These are phyloP conservation scores for Erodium moschatum DNA, from an alignment of 441 rosid genomes.

Conservation along the genomic window DNA sequence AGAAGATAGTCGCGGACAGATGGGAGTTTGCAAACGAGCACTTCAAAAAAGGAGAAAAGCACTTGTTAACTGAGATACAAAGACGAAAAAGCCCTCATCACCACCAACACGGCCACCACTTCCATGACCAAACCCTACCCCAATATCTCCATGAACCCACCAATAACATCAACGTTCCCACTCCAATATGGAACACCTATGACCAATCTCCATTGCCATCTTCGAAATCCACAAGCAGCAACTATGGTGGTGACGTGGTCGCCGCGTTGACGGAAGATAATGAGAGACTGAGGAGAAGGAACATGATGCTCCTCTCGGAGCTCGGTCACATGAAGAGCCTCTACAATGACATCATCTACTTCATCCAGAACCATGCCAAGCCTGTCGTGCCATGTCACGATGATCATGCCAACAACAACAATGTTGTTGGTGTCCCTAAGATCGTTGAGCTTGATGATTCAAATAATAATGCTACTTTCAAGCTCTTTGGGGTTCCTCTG, in stretches of 20 bases:
- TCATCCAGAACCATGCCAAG: slow-evolving; percentile 37
- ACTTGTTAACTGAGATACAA: slow-evolving; percentile 84
- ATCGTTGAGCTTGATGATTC: not conserved
- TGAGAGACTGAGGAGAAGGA: slow-evolving; percentile 28
- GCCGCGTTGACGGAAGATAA: not conserved
- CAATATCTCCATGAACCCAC: too few species aligned
- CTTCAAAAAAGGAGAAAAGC: slow-evolving; percentile 85
- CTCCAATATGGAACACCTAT: slow-evolving; percentile 2
- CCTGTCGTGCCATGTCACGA: slow-evolving; percentile 14
- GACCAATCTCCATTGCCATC: slow-evolving; percentile 24
- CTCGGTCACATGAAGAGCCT: slow-evolving; percentile 37
- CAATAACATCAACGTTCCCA: slow-evolving; percentile 23
- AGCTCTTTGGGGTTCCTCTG: not conserved
- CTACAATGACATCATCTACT: slow-evolving; percentile 38
- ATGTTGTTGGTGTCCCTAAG: not conserved
- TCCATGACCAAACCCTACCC: too few species aligned
- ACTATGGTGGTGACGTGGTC: not conserved
- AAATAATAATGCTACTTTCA: not conserved
- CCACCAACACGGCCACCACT: slow-evolving; percentile 26
- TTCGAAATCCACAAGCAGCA: not conserved
- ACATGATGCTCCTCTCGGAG: slow-evolving; percentile 34
- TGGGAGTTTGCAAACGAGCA: slow-evolving; percentile 96
- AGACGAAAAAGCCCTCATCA: slow-evolving; percentile 67
- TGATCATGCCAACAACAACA: too few species aligned
- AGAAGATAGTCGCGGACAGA: slow-evolving; percentile 90